phyloP scores from a whole-genome alignment of 2,329 filamentous ascomycete species.

The Tolypocladium guangdongense region DNA sequence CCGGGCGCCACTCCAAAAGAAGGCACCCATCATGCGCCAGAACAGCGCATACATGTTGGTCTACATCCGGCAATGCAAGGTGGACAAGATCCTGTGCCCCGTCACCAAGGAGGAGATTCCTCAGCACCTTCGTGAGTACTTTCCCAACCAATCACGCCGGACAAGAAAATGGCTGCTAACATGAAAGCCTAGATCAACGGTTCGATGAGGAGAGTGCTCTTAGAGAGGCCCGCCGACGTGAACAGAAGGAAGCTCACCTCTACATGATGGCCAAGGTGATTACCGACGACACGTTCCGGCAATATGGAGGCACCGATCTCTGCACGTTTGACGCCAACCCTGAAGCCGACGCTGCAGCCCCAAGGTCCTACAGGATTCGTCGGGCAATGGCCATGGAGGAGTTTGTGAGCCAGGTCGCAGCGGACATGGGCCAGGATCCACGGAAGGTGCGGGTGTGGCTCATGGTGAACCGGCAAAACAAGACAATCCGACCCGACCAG shows the following conservation, averaged over 20 bases:
- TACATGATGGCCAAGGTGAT: slow-evolving; percentile 80
- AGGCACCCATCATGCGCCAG: slow-evolving; percentile 49
- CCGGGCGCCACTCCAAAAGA: slow-evolving; percentile 40
- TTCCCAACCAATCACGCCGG: background rate
- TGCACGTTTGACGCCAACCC: slow-evolving; percentile 53
- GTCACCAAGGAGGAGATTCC: slow-evolving; percentile 74
- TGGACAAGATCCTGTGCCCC: slow-evolving; percentile 72
- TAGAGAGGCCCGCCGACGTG: slow-evolving; percentile 68
- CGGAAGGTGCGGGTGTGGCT: slow-evolving; percentile 76
- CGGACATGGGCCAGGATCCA: slow-evolving; percentile 57
- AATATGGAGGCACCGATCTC: slow-evolving; percentile 77
- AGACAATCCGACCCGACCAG: slow-evolving; percentile 84
- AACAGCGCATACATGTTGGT: slow-evolving; percentile 98
- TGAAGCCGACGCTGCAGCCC: slow-evolving; percentile 58
- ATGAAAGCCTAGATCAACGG: slow-evolving; percentile 42
- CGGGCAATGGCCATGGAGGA: slow-evolving; percentile 67
- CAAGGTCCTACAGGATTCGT: slow-evolving; percentile 62
- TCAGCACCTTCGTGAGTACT: slow-evolving; percentile 58
- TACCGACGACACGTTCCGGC: slow-evolving; percentile 68
- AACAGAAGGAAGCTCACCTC: slow-evolving; percentile 87
- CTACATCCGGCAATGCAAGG: slow-evolving; percentile 77
- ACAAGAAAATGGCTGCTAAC: slow-evolving; percentile 7
- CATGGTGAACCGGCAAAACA: slow-evolving; percentile 98
- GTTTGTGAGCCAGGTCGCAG: slow-evolving; percentile 58
- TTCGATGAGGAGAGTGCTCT: slow-evolving; percentile 74